These are phyloP conservation scores for Poa annua DNA, from an alignment of 176 grass and related monocot genomes.

Conservation along the genomic window DNA sequence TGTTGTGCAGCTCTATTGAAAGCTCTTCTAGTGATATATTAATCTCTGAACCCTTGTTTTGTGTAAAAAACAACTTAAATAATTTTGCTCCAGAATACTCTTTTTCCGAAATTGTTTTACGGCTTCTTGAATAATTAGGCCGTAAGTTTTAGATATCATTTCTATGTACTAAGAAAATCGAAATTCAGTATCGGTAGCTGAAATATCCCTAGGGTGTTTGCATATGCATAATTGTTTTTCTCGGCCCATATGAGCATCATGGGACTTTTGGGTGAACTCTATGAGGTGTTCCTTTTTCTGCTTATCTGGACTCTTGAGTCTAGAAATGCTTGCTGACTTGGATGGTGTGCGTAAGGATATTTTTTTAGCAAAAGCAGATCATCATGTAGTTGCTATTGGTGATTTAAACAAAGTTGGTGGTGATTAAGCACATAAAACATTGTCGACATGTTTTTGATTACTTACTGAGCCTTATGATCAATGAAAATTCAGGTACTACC, in stretches of 20 bases:
- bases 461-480: constrained; percentile 28
- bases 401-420: not conserved
- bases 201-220: not conserved
- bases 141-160: not conserved
- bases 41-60: constrained; percentile 8
- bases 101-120: not conserved
- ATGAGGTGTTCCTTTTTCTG: not conserved
- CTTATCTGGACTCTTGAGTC: not conserved
- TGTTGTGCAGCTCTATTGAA: not conserved
- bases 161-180: not conserved
- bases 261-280: not conserved
- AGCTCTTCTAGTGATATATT: not conserved
- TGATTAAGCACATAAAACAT: constrained; percentile 2
- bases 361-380: not conserved
- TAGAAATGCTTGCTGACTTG: not conserved
- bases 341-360: not conserved
- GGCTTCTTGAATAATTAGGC: not conserved
- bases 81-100: not conserved
- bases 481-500: constrained; percentile 35
- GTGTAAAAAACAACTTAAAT: not conserved
- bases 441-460: not conserved
- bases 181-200: not conserved
- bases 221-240: not conserved
- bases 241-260: not conserved
- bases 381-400: constrained; percentile 17